These are phyloP conservation scores for Sistotremastrum niveocremeum DNA, from an alignment of 768 basidiomycete genomes.

Conservation along the genomic window DNA sequence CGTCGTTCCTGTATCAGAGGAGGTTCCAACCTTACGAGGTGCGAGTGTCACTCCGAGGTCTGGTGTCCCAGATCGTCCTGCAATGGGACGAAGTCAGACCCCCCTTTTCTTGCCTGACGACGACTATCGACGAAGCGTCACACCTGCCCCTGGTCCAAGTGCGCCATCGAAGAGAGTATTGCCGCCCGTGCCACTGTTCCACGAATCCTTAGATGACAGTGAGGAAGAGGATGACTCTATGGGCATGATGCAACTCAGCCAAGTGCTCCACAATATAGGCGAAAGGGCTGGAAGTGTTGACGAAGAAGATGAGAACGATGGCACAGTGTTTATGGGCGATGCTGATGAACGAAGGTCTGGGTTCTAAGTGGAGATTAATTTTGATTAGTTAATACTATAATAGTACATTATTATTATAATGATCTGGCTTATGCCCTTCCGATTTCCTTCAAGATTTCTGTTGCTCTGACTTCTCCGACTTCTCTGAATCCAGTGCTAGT, in stretches of 20 bases:
- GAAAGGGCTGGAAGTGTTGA: conserved; percentile 44
- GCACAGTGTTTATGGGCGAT: conserved; percentile 63
- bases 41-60: conserved; percentile 21
- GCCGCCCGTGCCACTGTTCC: conserved; percentile 31
- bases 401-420: conserved; percentile 3
- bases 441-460: conserved; percentile 68
- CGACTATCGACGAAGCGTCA: conserved; percentile 22
- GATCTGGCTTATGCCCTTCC: conserved; percentile 41
- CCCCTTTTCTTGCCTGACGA: conserved; percentile 69
- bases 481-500: conserved; percentile 59
- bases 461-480: conserved; percentile 45
- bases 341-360: conserved; percentile 65
- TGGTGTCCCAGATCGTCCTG: conserved; percentile 12
- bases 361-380: conserved; percentile 10
- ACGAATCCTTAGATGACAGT: conserved; percentile 21
- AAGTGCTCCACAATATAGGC: conserved; percentile 48
- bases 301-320: conserved; percentile 68
- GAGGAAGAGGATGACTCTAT: conserved; percentile 25
- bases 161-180: conserved; percentile 12
- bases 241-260: conserved; percentile 66
- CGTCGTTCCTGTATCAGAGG: conserved; percentile 14
- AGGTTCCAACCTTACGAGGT: conserved; percentile 14
- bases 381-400: conserved; percentile 3
- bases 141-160: conserved; percentile 21
- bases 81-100: conserved; percentile 28